Percentiles rank a stretch among this genome's conserved stretches.
Evolutionary conservation across 192 early-diverging fungal species (phyloP).

Genomic region (Podila epicladia): DNA sequence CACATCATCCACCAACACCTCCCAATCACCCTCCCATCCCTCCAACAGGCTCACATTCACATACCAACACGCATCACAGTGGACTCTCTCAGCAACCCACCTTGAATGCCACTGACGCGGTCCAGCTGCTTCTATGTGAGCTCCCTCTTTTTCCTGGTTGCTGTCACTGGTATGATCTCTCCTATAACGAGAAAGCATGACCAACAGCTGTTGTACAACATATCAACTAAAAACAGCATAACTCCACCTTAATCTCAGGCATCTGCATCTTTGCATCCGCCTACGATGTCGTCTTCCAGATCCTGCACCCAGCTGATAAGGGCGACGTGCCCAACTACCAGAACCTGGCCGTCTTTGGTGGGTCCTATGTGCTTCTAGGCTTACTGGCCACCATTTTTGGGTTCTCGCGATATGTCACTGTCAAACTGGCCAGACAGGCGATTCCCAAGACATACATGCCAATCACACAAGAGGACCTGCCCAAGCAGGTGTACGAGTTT

Average conservation of each 20-base stretch:
- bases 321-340: constrained; percentile 52
- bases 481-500: constrained; percentile 58
- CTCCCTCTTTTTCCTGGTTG: constrained; percentile 52
- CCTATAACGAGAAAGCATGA: no score
- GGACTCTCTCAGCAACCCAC: not conserved
- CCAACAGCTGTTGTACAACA: no score
- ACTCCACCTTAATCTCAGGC: not conserved
- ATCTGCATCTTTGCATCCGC: constrained; percentile 63
- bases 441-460: constrained; percentile 66
- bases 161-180: constrained; percentile 32
- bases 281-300: constrained; percentile 64
- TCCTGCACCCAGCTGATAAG: constrained; percentile 44
- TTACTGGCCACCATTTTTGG: constrained; percentile 57
- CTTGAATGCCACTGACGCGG: constrained; percentile 49
- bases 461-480: constrained; percentile 56
- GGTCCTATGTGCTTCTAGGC: constrained; percentile 60
- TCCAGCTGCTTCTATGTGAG: constrained; percentile 54
- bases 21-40: not conserved
- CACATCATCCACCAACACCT: not conserved
- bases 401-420: constrained; percentile 58
- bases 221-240: no score
- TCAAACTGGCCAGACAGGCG: constrained; percentile 54
- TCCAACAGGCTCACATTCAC: not conserved
- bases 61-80: not conserved
- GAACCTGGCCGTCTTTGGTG: constrained; percentile 58